Base-by-base conservation (phyloP, 148 eudicot species). In the Drosera capensis region DNA sequence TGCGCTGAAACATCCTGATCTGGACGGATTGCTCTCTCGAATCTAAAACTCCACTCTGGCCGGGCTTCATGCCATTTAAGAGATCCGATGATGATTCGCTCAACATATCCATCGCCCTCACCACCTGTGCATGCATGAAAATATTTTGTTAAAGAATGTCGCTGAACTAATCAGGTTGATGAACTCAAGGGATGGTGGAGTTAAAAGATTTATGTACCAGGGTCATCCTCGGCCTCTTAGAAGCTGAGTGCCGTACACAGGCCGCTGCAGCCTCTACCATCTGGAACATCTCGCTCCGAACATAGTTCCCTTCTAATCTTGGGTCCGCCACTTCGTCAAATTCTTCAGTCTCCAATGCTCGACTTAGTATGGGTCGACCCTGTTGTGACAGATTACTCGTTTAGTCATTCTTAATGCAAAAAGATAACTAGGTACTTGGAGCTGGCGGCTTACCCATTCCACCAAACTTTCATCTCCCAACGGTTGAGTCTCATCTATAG, bases 251-350 rank as follows among this genome's bases (percentile, higher is more conserved):
- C 31, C 95, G 77, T 5, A 80, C 78, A 59, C 97, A 90, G 54
- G 92, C 93, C 43, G 95, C 97, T 17, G 93, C 95, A 26, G 95
- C 95, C 67, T 84, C 95, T 26, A 84, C 71, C 82, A 90, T 65
- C 17, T 79, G 68, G 48, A 90, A 68, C 81, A 90, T 68, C 67
- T 90, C 87, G 39, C 57, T 59, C 56, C 56, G 52, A 31, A 84
- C 76, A 23, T 64, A 90, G 60, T 75, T 75, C 15, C 71, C 65
- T 49, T 60, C 72, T 28, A 90, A 57, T 55, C 74, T 73, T 23
- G 71, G 80, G 64, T 90, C 97, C 21, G 77, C 78, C 51, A 90
- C 52, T 40, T 74, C 77, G 7, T 72, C 85, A 25, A 90, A 73
- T 25, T 62, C 56, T 46, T 72, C 78, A 30, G 48, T 64, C 14